Evolutionary conservation across 2,329 filamentous ascomycete genomes (phyloP).

Genomic region (Alternaria postmessia): DNA sequence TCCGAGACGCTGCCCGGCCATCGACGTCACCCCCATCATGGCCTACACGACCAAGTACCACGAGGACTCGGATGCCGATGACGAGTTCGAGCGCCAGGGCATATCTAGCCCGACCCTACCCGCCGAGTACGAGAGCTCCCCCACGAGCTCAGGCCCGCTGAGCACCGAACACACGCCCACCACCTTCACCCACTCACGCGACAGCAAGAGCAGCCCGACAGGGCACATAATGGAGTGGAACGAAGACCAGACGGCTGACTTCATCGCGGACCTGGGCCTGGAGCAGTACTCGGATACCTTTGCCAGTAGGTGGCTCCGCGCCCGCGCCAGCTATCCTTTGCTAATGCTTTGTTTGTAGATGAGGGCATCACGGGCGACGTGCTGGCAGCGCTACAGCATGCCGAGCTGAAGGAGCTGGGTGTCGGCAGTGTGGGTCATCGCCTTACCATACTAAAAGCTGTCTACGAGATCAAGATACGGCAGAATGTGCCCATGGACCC

Average conservation of each 20-base stretch:
- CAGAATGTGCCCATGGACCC: constrained; percentile 90
- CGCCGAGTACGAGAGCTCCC: constrained; percentile 72
- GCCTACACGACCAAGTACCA: constrained; percentile 66
- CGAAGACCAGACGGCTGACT: constrained; percentile 88
- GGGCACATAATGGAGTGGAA: constrained; percentile 83
- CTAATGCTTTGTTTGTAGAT: constrained; percentile 62
- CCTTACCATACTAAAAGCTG: constrained; percentile 91
- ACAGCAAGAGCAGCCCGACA: constrained; percentile 72
- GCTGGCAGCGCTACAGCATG: constrained; percentile 85
- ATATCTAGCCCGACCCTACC: constrained; percentile 69
- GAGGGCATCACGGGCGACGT: constrained; percentile 95
- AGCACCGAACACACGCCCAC: constrained; percentile 81
- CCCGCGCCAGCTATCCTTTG: not conserved
- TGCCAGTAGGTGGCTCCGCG: constrained; percentile 69
- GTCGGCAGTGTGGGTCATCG: constrained; percentile 92
- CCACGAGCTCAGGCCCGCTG: constrained; percentile 75
- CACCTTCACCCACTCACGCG: constrained; percentile 72
- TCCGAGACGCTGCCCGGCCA: constrained; percentile 8
- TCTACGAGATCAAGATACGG: constrained; percentile 95
- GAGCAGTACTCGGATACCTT: constrained; percentile 84
- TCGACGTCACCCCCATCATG: constrained; percentile 32
- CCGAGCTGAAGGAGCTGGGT: constrained; percentile 94
- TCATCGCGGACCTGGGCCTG: constrained; percentile 79
- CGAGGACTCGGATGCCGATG: constrained; percentile 76
- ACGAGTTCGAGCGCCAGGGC: constrained; percentile 81